These are phyloP conservation scores for Fusarium drepaniforme DNA, from an alignment of 2,329 filamentous ascomycete species.

Conservation along the genomic window DNA sequence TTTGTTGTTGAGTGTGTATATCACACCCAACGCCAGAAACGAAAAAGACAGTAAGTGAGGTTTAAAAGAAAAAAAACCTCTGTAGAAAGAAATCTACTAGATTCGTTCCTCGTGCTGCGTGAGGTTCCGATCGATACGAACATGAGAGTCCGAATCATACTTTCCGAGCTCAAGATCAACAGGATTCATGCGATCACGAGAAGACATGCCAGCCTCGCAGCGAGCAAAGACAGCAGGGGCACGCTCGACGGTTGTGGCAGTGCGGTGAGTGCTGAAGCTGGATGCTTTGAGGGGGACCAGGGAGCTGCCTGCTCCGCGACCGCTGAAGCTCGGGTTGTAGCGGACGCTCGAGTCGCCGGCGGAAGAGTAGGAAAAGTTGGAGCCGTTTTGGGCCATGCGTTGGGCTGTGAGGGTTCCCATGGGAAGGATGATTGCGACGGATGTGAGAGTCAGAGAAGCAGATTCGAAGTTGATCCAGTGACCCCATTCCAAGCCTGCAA, in stretches of 20 bases:
- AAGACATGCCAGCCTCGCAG: constrained; percentile 37
- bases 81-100: constrained; percentile 19
- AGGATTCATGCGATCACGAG: constrained; percentile 39
- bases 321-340: constrained; percentile 23
- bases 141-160: constrained; percentile 40
- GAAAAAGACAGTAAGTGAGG: background rate
- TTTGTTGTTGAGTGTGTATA: constrained; percentile 4
- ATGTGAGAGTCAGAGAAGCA: constrained; percentile 62
- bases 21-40: constrained; percentile 15
- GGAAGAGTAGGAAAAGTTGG: constrained; percentile 36
- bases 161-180: constrained; percentile 50
- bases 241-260: constrained; percentile 18
- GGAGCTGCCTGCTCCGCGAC: constrained; percentile 22
- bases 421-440: constrained; percentile 64
- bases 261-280: constrained; percentile 34
- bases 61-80: background rate
- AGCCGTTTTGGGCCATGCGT: constrained; percentile 50
- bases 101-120: constrained; percentile 49
- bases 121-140: constrained; percentile 48
- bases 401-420: constrained; percentile 66
- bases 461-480: constrained; percentile 60
- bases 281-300: constrained; percentile 38
- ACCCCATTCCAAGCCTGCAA: constrained; percentile 61
- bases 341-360: constrained; percentile 26
- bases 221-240: constrained; percentile 40